Evolutionary conservation across 768 basidiomycete species (phyloP), one percentile per base, ranked within the genome.

Genomic region (Psilocybe subaeruginosa): DNA sequence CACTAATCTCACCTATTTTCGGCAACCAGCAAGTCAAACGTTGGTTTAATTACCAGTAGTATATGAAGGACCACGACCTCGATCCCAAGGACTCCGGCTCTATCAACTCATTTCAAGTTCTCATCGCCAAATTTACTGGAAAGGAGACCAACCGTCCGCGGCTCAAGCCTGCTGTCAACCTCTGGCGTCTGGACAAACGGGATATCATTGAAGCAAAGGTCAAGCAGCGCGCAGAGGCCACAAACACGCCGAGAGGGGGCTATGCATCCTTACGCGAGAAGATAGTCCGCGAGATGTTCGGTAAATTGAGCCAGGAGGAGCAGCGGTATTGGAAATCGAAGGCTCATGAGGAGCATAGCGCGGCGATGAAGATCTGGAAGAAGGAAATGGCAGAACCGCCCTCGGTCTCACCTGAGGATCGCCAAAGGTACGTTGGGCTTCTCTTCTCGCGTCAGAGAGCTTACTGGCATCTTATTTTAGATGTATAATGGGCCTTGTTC

Each of bases 31-130:
- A 67, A 64, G 61, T 67, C 23, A 59, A 66, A 23, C 17, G 65
- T 3, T 66, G 65, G 65, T 30, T 68, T 3, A 37, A 37, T 16
- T 68, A 68, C 55, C 67, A 19, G 19, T 19, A 64, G 46, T 60
- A 68, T 33, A 64, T 58, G 54, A 66, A 66, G 27, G 65, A 64
- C 23, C 37, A 53, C 19, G 43, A 54, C 33, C 6, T 49, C 45
- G 50, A 59, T 14, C 14, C 59, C 3, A 53, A n/a, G 9, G 63
- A 65, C 4, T 1, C 50, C 12, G 59, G 56, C 12, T 37, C 56
- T 11, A 12, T 35, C 16, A 54, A 64, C 41, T 56, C 63, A 1
- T 61, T 48, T 30, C 31, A 11, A 9, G 1, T 49, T 1, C 47
- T 66, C 11, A 29, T 66, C 9, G 33, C 16, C 17, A 55, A 66